Base-by-base conservation (phyloP, 2,329 filamentous ascomycete species). In the Aspergillus pseudoglaucus region DNA sequence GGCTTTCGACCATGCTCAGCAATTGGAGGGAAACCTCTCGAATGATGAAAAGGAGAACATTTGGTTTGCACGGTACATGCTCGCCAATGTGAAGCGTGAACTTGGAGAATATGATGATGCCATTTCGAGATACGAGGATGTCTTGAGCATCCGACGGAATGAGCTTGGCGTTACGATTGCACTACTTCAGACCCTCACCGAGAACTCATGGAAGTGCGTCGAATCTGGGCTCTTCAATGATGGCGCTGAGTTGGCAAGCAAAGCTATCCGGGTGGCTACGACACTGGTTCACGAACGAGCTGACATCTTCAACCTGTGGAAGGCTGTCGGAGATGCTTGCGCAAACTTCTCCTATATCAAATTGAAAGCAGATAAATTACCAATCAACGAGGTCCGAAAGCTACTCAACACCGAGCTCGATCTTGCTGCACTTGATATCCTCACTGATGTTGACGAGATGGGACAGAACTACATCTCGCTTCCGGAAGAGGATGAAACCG, bases 11-110 rank as follows among this genome's bases (percentile, higher is more conserved):
- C 87, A 95, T 61, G 93, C 91, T 0, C 84, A 91, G 62, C 80
- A 79, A 46, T 76, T 95, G 4, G 87, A 91, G 53, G 75, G 80
- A 23, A 75, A 77, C 1, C 66, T 79, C 0, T 66, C 75, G n/a
- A 61, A 77, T 61, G 67, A 79, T 41, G 75, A 81, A 30, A 63
- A 74, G 17, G 82, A 80, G 0, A 87, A 94, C 56, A 86, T 81
- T 8, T 98, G 93, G 93, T 98, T 96, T 65, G 90, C 90, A 6
- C 88, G 88, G 62, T 96, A 96, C 67, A 94, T 98, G 85, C 80
- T 97, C 51, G 90, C 89, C 37, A 97, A 98, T 60, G 88, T 98
- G 47, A 89, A 90, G 66, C 83, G 90, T 46, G 91, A 97, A 63
- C 77, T 97, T 42, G 90, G 89, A n/a, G 85, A 94, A 38, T 95